A percentile compares a stretch with the other conserved stretches of the same genome.
These are phyloP conservation scores for Trametes meyenii DNA, from an alignment of 768 basidiomycete genomes.

Conservation along the genomic window DNA sequence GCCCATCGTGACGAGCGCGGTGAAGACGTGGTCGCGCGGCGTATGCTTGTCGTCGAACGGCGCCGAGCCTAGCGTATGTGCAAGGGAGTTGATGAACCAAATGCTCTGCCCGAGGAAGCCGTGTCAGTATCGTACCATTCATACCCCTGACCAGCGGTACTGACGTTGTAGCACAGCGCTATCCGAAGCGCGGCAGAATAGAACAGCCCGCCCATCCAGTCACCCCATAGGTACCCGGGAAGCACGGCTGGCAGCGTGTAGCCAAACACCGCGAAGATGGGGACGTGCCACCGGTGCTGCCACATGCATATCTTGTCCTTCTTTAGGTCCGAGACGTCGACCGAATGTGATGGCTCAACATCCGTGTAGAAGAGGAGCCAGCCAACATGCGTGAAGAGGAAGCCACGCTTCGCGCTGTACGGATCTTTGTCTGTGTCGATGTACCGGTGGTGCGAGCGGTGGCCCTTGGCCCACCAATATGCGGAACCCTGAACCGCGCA, in stretches of 20 bases:
- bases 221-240: conserved; percentile 81
- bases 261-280: conserved; percentile 68
- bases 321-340: conserved; percentile 83
- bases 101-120: conserved; percentile 65
- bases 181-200: conserved; percentile 81
- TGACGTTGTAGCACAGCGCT: conserved; percentile 84
- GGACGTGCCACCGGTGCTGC: conserved; percentile 83
- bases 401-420: conserved; percentile 89
- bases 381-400: conserved; percentile 84
- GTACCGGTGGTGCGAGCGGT: conserved; percentile 96
- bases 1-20: conserved; percentile 88
- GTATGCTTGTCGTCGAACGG: conserved; percentile 97
- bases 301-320: conserved; percentile 79
- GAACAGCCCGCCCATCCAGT: conserved; percentile 82
- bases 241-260: conserved; percentile 75
- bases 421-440: conserved; percentile 97
- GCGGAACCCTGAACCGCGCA: conserved; percentile 96
- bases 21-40: conserved; percentile 86
- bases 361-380: conserved; percentile 95
- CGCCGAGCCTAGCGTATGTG: conserved; percentile 91
- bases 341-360: conserved; percentile 76
- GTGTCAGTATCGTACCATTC: neutral
- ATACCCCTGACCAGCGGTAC: neutral
- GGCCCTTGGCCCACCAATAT: conserved; percentile 98
- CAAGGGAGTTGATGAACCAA: conserved; percentile 95